Base-by-base conservation (phyloP, 345 rosid genomes). In the Firmiana major region DNA sequence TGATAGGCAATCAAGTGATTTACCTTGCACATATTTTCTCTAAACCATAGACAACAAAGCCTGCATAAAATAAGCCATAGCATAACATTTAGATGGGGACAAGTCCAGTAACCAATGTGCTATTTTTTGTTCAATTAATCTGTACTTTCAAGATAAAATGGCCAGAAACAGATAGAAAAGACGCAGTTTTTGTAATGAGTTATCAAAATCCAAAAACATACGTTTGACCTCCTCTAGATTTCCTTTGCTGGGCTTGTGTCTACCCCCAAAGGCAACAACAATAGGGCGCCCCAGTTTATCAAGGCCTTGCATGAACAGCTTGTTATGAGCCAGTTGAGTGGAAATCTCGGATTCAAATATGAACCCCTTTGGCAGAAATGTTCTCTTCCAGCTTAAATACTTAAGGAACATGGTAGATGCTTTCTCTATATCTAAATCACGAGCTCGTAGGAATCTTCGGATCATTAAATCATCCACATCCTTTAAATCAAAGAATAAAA, bases 391-490 rank as follows among this genome's bases (percentile, higher is more conserved):
- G 80, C 86, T 86, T 15, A 93, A 77, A 78, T 87, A 93, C 87
- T 92, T 91, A 1, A 92, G 84, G 55, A 95, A 90, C 55, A 92
- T 43, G 76, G 83, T 80, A 5, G 93, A 88, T 54, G 98, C 98
- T 82, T 90, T 95, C 83, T 95, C 97, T 24, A 95, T 85, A 78
- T 95, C 99, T 0, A 87, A 82, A 74, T 95, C 96, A 21, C 98
- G 91, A 73, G 99, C 99, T 28, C 94, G 81, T 69, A 95, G 81
- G 83, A 95, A 95, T 83, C 99, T 83, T 79, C 97, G 73, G 71
- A 95, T 77, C 94, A 84, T 89, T 36, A 86, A 83, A 82, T 95
- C 98, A 84, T 93, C 97, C 62, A 75, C 90, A 62, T 92, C 91
- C 99, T 94, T 75, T 53, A 71, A 83, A 70, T 17, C 45, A 46